phyloP scores from a whole-genome alignment of 2,329 filamentous ascomycete genomes.

The Boeremia lycopersici region DNA sequence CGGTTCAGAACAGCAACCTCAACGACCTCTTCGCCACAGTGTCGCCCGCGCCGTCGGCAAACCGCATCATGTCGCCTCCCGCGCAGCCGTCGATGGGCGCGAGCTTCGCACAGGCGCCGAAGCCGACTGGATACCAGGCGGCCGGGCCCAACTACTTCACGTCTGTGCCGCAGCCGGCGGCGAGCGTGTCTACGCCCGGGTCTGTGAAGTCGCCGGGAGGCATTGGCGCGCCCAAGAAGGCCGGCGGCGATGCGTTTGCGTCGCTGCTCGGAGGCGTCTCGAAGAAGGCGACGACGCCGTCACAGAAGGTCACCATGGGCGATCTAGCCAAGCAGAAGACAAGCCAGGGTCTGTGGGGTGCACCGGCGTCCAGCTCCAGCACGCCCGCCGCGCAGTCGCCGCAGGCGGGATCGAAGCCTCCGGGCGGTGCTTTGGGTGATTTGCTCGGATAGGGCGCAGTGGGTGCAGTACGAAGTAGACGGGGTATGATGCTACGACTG shows the following conservation, averaged over 20 bases:
- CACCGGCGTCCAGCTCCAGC: slow-evolving; percentile 57
- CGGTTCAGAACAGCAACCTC: slow-evolving; percentile 77
- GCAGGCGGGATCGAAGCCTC: slow-evolving; percentile 41
- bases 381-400: slow-evolving; percentile 37
- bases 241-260: slow-evolving; percentile 85
- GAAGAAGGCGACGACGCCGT: slow-evolving; percentile 71
- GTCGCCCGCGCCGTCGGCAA: slow-evolving; percentile 67
- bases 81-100: slow-evolving; percentile 44
- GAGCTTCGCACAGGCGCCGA: slow-evolving; percentile 54
- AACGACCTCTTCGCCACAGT: slow-evolving; percentile 83
- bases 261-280: slow-evolving; percentile 81
- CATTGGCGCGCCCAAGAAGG: slow-evolving; percentile 51
- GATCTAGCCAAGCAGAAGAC: slow-evolving; percentile 99
- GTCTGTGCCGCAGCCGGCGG: slow-evolving; percentile 63
- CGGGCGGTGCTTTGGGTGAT: slow-evolving; percentile 45
- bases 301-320: slow-evolving; percentile 76
- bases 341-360: slow-evolving; percentile 90
- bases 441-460: slow-evolving; percentile 46
- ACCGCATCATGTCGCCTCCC: slow-evolving; percentile 60
- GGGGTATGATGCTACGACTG: too few relatives aligned
- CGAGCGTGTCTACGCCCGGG: slow-evolving; percentile 48
- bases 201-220: slow-evolving; percentile 49
- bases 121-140: slow-evolving; percentile 73
- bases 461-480: too few relatives aligned
- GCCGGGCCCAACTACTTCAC: slow-evolving; percentile 93